Evolutionary conservation across 2,329 filamentous ascomycete species (phyloP).

Genomic region (Neonectria ditissima): DNA sequence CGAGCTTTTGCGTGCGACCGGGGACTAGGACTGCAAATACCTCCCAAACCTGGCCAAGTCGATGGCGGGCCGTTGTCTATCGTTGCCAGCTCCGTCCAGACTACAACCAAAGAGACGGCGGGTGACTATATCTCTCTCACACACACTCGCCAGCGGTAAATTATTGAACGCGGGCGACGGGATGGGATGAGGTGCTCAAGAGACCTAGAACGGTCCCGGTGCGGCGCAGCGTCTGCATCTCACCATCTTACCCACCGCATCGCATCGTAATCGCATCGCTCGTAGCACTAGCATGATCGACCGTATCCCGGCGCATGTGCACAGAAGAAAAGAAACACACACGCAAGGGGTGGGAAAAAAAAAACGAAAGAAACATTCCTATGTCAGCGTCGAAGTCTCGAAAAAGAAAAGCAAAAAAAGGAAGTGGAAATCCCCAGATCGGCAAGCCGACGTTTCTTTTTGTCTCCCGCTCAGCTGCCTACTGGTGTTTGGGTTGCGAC

Average conservation of each 20-base stretch:
- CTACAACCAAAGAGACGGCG: conserved; percentile 11
- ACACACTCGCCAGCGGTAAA: conserved; percentile 15
- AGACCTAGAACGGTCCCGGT: conserved; percentile 2
- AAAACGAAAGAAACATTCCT: neutral
- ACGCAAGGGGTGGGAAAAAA: too few species aligned
- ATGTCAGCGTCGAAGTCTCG: neutral
- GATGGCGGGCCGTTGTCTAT: neutral
- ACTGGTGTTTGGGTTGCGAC: neutral
- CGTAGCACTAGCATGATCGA: conserved; percentile 5
- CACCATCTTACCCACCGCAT: conserved; percentile 14
- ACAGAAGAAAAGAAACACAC: neutral
- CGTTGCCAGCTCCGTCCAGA: conserved; percentile 15
- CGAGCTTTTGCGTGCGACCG: neutral
- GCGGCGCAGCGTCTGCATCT: conserved; percentile 5
- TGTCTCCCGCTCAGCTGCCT: neutral
- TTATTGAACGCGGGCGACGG: conserved; percentile 1
- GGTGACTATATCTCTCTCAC: neutral
- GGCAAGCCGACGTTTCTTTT: neutral
- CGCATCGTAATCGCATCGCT: conserved; percentile 13
- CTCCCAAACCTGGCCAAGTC: neutral
- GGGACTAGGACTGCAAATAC: neutral
- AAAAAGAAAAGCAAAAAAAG: too few species aligned
- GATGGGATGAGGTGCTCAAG: neutral
- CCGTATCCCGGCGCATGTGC: neutral
- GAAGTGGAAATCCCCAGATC: neutral